These are phyloP conservation scores for Pythium monospermum DNA, from an alignment of 352 stramenopile species.

Conservation along the genomic window DNA sequence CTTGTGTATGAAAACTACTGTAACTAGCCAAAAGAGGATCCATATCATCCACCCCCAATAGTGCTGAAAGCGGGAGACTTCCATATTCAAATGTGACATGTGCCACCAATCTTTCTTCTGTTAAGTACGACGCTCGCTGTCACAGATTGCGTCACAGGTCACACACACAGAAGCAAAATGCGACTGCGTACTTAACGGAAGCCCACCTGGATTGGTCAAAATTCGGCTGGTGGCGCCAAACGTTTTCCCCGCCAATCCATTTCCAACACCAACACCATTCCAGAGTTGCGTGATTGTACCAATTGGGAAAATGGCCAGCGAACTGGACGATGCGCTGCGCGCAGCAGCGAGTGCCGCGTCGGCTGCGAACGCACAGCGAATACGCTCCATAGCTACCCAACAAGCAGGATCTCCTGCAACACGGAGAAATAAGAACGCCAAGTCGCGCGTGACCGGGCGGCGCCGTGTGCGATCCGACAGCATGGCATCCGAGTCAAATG, in stretches of 20 bases:
- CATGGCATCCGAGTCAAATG: slow-evolving; percentile 22
- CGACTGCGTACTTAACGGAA: neutral
- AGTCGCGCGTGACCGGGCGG: neutral
- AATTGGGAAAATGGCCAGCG: slow-evolving; percentile 4
- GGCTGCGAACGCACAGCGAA: neutral
- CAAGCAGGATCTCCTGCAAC: too few species aligned
- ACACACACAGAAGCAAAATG: slow-evolving; percentile 2
- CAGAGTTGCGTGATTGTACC: too few species aligned
- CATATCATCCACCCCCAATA: neutral
- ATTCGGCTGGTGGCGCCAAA: slow-evolving; percentile 17
- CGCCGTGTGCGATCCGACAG: slow-evolving; percentile 14
- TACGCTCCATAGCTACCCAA: too few species aligned
- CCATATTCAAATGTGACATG: slow-evolving; percentile 24
- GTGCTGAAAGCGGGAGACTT: too few species aligned
- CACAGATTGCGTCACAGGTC: slow-evolving; percentile 25
- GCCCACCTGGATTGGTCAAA: slow-evolving; percentile 23
- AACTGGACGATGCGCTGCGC: slow-evolving; percentile 23
- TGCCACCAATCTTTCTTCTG: slow-evolving; percentile 15
- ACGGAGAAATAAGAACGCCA: neutral
- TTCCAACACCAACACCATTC: neutral
- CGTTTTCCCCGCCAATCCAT: slow-evolving; percentile 2
- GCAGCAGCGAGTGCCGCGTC: slow-evolving; percentile 5
- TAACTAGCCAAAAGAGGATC: neutral
- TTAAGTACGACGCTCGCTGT: slow-evolving; percentile 24
- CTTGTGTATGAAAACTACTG: neutral